phyloP scores from a whole-genome alignment of 208 protist genomes.

The Crithidia acanthocephali region DNA sequence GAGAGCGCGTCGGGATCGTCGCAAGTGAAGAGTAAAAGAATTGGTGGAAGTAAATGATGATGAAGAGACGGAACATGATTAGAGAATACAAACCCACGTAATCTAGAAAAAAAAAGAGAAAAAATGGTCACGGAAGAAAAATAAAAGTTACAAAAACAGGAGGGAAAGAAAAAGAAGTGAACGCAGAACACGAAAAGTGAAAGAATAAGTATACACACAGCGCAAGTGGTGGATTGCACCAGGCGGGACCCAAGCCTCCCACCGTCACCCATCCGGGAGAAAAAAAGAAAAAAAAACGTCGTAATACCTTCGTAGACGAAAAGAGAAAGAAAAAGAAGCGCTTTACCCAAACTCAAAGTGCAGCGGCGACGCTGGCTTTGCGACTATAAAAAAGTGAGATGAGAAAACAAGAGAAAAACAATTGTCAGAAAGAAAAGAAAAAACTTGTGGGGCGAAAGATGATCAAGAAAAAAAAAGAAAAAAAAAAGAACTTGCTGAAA shows the following conservation, averaged over 20 bases:
- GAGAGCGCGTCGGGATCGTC: too few species aligned
- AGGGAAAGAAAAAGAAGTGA: neutral
- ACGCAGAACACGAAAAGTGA: neutral
- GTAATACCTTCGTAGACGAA: too few species aligned
- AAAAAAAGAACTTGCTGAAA: neutral
- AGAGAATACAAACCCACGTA: neutral
- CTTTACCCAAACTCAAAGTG: neutral
- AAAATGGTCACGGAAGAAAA: conserved; percentile 1
- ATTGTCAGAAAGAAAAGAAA: neutral
- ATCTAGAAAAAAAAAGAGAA: neutral
- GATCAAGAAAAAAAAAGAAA: neutral
- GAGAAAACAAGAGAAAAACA: neutral
- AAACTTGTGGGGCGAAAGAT: neutral
- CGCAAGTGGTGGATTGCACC: neutral
- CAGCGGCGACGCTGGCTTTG: too few species aligned
- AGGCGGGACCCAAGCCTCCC: neutral
- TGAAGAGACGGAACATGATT: neutral
- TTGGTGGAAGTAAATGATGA: neutral
- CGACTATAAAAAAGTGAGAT: too few species aligned
- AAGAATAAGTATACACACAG: neutral
- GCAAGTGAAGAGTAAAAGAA: neutral
- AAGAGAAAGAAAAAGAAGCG: neutral
- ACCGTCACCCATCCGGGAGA: neutral
- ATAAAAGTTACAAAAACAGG: neutral
- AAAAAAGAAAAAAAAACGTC: too few species aligned